Percentiles rank a stretch among this genome's conserved stretches.
These are phyloP conservation scores for Anastatica hierochuntica DNA, from an alignment of 345 rosid species.

Conservation along the genomic window DNA sequence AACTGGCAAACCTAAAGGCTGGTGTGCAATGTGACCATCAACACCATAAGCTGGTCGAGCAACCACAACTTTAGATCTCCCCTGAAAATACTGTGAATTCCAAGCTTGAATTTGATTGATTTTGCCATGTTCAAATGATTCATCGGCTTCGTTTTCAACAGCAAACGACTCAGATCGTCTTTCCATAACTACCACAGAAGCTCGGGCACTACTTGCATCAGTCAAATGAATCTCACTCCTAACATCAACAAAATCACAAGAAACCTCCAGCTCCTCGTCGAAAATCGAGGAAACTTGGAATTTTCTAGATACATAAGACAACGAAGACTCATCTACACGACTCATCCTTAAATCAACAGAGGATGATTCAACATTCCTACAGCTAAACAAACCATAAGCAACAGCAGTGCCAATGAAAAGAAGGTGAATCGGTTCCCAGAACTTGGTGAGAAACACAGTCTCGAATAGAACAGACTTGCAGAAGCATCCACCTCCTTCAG, in stretches of 20 bases:
- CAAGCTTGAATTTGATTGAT: constrained; percentile 38
- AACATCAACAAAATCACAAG: constrained; percentile 32
- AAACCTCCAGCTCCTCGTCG: constrained; percentile 41
- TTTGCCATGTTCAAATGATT: constrained; percentile 26
- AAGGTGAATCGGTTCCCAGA: constrained; percentile 69
- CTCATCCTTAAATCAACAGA: constrained; percentile 11
- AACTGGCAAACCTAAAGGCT: constrained; percentile 70
- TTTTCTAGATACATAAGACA: constrained; percentile 40
- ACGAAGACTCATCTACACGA: constrained; percentile 31
- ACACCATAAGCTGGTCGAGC: constrained; percentile 41
- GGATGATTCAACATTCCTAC: constrained; percentile 35
- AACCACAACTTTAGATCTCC: constrained; percentile 45
- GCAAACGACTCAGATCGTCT: constrained; percentile 6
- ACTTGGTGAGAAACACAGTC: constrained; percentile 36
- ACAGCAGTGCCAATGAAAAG: constrained; percentile 73
- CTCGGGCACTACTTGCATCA: no score
- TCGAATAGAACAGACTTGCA: constrained; percentile 46
- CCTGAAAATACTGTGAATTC: constrained; percentile 49
- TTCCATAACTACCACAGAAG: no score
- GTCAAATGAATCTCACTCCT: constrained; percentile 15
- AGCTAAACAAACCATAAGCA: constrained; percentile 75
- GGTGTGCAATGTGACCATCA: constrained; percentile 26
- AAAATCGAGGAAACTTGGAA: constrained; percentile 47
- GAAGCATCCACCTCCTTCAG: constrained; percentile 31
- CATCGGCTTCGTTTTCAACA: constrained; percentile 18